Evolutionary conservation across 139 green algal genomes (phyloP), one percentile per base, ranked within the genome.

Genomic region (Trebouxia sp.): DNA sequence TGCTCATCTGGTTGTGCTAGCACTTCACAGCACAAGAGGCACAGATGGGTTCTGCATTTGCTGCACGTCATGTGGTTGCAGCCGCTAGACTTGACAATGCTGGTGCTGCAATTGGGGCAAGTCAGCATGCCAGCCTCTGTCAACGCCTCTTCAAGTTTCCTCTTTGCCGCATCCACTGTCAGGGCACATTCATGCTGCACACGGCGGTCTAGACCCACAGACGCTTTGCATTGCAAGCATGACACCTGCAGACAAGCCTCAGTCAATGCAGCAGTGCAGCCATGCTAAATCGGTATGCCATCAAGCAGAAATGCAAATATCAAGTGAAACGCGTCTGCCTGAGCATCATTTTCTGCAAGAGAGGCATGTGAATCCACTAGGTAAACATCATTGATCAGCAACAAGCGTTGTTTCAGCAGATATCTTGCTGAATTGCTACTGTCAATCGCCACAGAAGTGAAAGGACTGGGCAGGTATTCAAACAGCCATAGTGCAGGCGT

Each of bases 21-120:
- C 32, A 65, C 55, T 14, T 24, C 55, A 65, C 55, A 65, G 35
- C 55, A 65, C 55, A 65, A 26, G 5, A 65, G 26, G 35, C 55
- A 65, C 55, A 65, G 14, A 65, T 65, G 55, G 5, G 55, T 65
- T 26, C 55, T 30, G 55, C 55, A 65, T 65, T 65, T 65, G 55
- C 55, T 26, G n/a, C 55, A 65, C 35, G 55, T 65, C 55, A 65
- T 65, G 22, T 65, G 55, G 55, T 65, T 65, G 55, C 55, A 65
- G 35, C 55, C 55, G n/a, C 55, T 65, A 37, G 32, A 24, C 55
- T 65, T 65, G 55, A 65, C 26, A 38, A 65, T 65, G 55, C 55
- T 65, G 55, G 24, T 65, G 55, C 12, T 30, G n/a, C 55, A 65
- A 6, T 30, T 65, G 22, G 55, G 55, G 24, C 55, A 65, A 17